Evolutionary conservation across 2,329 filamentous ascomycete species (phyloP).

Genomic region (Exutisphaerella laricina): DNA sequence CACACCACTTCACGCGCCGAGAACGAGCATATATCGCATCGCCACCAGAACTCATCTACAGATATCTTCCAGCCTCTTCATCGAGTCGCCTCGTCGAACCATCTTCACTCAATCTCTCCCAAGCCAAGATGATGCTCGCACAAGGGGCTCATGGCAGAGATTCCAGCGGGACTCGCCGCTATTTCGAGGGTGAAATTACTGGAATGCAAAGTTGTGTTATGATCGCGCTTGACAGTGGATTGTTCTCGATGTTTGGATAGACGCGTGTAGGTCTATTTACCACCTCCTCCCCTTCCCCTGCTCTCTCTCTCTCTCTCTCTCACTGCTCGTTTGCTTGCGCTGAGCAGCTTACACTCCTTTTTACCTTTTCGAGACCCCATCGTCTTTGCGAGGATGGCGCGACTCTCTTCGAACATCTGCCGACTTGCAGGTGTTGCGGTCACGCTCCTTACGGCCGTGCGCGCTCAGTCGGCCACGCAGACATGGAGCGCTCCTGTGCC

Average conservation of each 20-base stretch:
- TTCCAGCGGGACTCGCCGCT: no score
- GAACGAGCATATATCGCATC: no score
- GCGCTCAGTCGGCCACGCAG: no score
- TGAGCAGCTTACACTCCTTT: slow-evolving; percentile 3
- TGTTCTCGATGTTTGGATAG: neutral
- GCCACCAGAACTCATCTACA: no score
- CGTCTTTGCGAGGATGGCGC: slow-evolving; percentile 10
- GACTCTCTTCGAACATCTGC: slow-evolving; percentile 9
- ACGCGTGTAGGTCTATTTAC: neutral
- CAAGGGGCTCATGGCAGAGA: neutral
- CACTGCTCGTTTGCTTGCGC: slow-evolving; percentile 3
- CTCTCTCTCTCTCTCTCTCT: neutral
- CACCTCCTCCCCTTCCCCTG: slow-evolving; percentile 5
- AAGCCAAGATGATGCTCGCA: neutral
- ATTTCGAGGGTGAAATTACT: slow-evolving; percentile 21
- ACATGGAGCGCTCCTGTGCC: no score
- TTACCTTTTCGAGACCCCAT: neutral
- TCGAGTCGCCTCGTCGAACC: no score
- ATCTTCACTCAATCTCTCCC: no score
- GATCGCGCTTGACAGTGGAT: slow-evolving; percentile 13
- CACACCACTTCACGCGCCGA: no score
- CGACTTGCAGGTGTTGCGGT: slow-evolving; percentile 10
- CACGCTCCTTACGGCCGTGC: slow-evolving; percentile 3
- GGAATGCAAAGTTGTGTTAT: slow-evolving; percentile 27
- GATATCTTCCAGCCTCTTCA: no score